phyloP scores from a whole-genome alignment of 2,329 filamentous ascomycete genomes.

The Ascochyta koolunga region DNA sequence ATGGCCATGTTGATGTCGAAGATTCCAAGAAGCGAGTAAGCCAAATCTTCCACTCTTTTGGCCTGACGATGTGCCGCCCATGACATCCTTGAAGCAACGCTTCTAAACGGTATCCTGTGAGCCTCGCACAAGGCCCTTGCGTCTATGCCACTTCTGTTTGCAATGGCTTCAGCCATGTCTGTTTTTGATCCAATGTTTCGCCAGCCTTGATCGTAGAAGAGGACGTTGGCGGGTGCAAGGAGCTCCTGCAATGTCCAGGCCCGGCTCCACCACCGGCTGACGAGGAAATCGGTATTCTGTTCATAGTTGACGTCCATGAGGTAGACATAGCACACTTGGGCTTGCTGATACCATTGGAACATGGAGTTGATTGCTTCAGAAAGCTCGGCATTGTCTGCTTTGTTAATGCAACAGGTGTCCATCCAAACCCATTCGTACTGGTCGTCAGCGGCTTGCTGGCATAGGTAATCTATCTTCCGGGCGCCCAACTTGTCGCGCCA shows the following conservation, averaged over 20 bases:
- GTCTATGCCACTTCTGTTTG: neutral
- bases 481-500: too few relatives aligned
- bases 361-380: constrained; percentile 7
- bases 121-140: neutral
- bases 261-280: constrained; percentile 15
- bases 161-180: too few relatives aligned
- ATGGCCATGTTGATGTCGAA: constrained; percentile 22
- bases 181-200: constrained; percentile 7
- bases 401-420: too few relatives aligned
- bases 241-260: constrained; percentile 21
- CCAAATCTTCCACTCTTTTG: constrained; percentile 20
- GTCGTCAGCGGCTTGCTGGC: too few relatives aligned
- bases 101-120: neutral
- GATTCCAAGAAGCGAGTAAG: constrained; percentile 25
- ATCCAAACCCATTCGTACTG: too few relatives aligned
- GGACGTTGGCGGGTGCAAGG: constrained; percentile 3
- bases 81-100: constrained; percentile 13
- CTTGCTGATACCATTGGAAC: constrained; percentile 13
- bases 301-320: neutral
- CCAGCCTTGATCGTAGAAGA: constrained; percentile 13
- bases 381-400: neutral
- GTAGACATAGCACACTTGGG: constrained; percentile 11
- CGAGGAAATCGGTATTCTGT: neutral
- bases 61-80: constrained; percentile 25
- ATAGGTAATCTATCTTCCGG: too few relatives aligned